A percentile compares a stretch with the other conserved stretches of the same genome.
phyloP scores from a whole-genome alignment of 768 basidiomycete species.

The Termitomyces sp. region DNA sequence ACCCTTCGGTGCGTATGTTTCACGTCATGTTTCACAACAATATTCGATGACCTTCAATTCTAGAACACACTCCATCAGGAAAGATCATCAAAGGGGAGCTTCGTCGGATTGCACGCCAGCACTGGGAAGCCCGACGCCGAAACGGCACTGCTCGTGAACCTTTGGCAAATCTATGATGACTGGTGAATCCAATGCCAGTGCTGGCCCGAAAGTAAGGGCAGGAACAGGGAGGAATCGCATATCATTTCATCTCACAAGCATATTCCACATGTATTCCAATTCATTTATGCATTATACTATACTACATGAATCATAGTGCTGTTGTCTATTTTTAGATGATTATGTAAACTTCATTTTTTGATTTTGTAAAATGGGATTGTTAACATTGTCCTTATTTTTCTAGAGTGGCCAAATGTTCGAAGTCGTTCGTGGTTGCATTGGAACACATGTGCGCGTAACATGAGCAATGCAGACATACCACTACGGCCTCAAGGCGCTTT shows the following conservation, averaged over 20 bases:
- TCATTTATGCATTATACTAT: neutral
- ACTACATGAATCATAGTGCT: neutral
- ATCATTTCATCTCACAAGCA: neutral
- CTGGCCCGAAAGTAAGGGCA: neutral
- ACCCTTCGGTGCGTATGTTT: slow-evolving; percentile 37
- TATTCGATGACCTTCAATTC: neutral
- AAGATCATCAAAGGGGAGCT: slow-evolving; percentile 52
- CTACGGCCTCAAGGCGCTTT: slow-evolving; percentile 4
- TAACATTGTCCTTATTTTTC: neutral
- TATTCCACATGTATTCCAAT: neutral
- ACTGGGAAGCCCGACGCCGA: slow-evolving; percentile 34
- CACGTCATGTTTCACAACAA: neutral
- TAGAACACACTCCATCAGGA: slow-evolving; percentile 53
- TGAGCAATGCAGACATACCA: slow-evolving; percentile 13
- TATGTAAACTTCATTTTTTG: neutral
- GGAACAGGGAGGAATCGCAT: neutral
- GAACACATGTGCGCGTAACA: slow-evolving; percentile 11
- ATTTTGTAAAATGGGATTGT: neutral
- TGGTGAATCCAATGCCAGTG: neutral
- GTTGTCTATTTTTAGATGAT: neutral
- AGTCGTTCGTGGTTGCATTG: neutral
- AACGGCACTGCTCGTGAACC: slow-evolving; percentile 28
- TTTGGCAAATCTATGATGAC: slow-evolving; percentile 27
- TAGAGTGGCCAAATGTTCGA: slow-evolving; percentile 2
- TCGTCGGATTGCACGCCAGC: slow-evolving; percentile 35